Conservation (phyloP, 2,329 filamentous ascomycete genomes). For the Phoma herbarum region DNA sequence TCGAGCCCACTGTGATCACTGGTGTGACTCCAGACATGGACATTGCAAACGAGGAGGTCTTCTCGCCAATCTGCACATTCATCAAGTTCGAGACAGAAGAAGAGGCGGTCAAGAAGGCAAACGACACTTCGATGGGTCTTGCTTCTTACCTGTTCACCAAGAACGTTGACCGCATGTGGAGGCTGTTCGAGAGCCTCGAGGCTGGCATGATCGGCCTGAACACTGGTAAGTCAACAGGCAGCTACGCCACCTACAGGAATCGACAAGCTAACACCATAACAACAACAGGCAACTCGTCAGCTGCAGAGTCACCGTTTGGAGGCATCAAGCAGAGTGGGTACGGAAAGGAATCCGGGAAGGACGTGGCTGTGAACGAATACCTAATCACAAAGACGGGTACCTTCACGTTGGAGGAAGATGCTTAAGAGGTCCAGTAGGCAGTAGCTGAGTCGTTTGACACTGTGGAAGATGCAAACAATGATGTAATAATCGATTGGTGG, state of each 20-base stretch:
- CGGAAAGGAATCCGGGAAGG: constrained; percentile 73
- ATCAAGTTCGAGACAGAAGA: constrained; percentile 73
- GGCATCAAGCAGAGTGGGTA: constrained; percentile 74
- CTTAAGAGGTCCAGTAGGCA: constrained; percentile 1
- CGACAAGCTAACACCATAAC: too few species aligned
- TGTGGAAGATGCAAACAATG: not conserved
- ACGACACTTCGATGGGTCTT: constrained; percentile 70
- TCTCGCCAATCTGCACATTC: constrained; percentile 70
- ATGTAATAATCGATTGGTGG: not conserved
- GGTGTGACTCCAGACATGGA: constrained; percentile 67
- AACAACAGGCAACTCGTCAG: constrained; percentile 65
- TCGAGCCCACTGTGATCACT: constrained; percentile 72
- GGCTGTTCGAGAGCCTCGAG: constrained; percentile 72
- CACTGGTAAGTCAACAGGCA: constrained; percentile 54
- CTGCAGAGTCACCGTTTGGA: constrained; percentile 72
- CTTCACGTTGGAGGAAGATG: constrained; percentile 61
- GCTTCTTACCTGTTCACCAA: constrained; percentile 75
- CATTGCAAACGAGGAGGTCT: constrained; percentile 67
- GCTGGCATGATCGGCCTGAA: constrained; percentile 76
- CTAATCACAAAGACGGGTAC: constrained; percentile 72
- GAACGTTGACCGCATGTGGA: constrained; percentile 71
- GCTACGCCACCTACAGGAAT: too few species aligned
- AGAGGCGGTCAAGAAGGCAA: constrained; percentile 67
- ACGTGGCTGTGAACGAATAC: constrained; percentile 70
- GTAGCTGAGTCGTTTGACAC: not conserved